Base-by-base conservation (phyloP, 2,329 filamentous ascomycete species). In the Aspergillus chevalieri region DNA sequence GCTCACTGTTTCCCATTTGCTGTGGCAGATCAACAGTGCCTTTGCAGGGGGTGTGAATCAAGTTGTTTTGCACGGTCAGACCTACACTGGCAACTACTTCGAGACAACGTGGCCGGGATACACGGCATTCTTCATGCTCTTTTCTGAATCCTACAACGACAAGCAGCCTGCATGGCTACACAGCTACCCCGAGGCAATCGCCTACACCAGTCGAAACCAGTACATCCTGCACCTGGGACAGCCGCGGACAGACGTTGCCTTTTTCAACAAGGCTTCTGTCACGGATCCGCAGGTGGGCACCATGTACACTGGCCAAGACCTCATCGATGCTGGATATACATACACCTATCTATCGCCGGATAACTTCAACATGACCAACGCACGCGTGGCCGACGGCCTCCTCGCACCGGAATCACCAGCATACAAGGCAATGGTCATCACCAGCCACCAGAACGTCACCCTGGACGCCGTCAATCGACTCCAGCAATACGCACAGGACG, bases 81-180 rank as follows among this genome's bases (percentile, higher is more conserved):
- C 73, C 0, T 76, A 73, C 46, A 66, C 65, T 1, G 69, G 68
- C 1, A 55, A 68, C 4, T 77, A 77, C 49, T 56, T 59, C 0
- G 69, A 71, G 42, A 77, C 74, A 1, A 76, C 73, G 0, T 78
- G 76, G 74, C 75, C 75, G 2, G 72, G 71, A 0, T 75, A 70
- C 49, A 71, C 70, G 1, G 64, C 74, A 0, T 77, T 78, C 46
- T 50, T 47, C 5, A 78, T 74, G 51, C 38, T 61, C 0, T 76
- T 71, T 47, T 67, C 68, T 0, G 71, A 74, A 12, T 34, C 54
- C 7, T 56, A 51, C 26, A 59, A 55, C 3, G 43, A 56, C 6
- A 56, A 58, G 9, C 53, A 59, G 41, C 58, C 57, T 9, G 52
- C 49, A 0, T 61, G 54, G 50, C 36, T 52, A 6, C 53, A 58